phyloP scores from a whole-genome alignment of 768 basidiomycete genomes.

The Erythrobasidium yunnanense region DNA sequence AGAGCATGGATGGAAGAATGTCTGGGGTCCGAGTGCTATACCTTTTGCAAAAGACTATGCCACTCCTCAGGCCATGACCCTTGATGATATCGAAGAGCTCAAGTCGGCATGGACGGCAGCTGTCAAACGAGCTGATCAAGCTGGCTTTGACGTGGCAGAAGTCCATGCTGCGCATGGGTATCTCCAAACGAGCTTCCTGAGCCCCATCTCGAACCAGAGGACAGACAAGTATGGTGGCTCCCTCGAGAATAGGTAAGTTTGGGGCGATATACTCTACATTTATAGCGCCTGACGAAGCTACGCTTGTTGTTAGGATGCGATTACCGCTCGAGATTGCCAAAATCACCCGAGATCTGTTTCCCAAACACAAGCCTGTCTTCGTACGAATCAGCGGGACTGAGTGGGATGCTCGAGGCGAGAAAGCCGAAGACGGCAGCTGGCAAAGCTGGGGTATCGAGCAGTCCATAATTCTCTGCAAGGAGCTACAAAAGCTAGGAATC shows the following conservation, averaged over 20 bases:
- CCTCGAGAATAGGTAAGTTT: conserved; percentile 56
- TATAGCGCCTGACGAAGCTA: too few relatives aligned
- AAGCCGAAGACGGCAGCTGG: conserved; percentile 51
- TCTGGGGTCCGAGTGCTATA: conserved; percentile 29
- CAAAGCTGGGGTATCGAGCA: conserved; percentile 69
- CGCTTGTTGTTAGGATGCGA: too few relatives aligned
- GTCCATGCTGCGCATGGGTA: conserved; percentile 41
- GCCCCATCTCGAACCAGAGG: conserved; percentile 63
- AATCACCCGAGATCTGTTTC: conserved; percentile 52
- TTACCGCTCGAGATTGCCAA: conserved; percentile 54
- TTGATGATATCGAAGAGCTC: conserved; percentile 27
- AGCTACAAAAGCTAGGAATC: conserved; percentile 49
- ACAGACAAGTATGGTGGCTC: conserved; percentile 62
- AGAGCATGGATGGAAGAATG: conserved; percentile 27
- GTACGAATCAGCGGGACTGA: conserved; percentile 60
- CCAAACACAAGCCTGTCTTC: conserved; percentile 56
- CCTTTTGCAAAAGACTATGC: conserved; percentile 25
- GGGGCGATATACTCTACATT: too few relatives aligned
- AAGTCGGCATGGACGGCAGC: conserved; percentile 26
- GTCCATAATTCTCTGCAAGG: conserved; percentile 51
- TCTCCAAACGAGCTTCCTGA: conserved; percentile 58
- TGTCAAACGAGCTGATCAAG: conserved; percentile 24
- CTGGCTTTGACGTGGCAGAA: conserved; percentile 27
- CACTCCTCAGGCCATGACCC: conserved; percentile 24
- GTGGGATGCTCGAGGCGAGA: conserved; percentile 55